A percentile compares a stretch with the other conserved stretches of the same genome.
phyloP scores from a whole-genome alignment of 192 early-diverging fungal genomes.

The Gonapodya sp. region DNA sequence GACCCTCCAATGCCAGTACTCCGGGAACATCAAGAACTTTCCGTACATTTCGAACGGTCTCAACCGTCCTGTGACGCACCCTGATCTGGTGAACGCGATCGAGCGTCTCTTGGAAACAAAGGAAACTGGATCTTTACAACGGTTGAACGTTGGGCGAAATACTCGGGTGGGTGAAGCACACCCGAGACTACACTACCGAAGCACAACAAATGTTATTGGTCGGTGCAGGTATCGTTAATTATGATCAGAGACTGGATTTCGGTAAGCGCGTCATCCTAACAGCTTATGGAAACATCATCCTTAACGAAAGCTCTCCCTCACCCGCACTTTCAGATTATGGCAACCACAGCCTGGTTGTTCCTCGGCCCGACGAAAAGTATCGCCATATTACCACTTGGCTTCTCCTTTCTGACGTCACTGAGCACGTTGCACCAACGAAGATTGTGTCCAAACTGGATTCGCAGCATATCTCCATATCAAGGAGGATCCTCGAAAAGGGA shows the following conservation, averaged over 20 bases:
- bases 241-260: conserved; percentile 1
- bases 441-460: not conserved
- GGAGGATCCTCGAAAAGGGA: not conserved
- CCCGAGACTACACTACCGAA: too few relatives aligned
- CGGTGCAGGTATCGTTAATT: not conserved
- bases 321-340: not conserved
- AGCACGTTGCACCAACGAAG: not conserved
- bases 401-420: conserved; percentile 8
- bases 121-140: conserved; percentile 4
- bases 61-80: not conserved
- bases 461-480: not conserved
- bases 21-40: conserved; percentile 5
- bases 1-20: not conserved
- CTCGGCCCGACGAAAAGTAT: not conserved
- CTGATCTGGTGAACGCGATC: conserved; percentile 8
- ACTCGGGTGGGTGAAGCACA: not conserved
- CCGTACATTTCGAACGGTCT: not conserved
- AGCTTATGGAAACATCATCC: too few relatives aligned
- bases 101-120: not conserved
- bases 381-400: conserved; percentile 1
- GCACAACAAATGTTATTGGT: too few relatives aligned
- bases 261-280: too few relatives aligned
- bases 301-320: too few relatives aligned
- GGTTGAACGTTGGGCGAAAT: conserved; percentile 6
- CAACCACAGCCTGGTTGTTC: conserved; percentile 1